A percentile compares a stretch with the other conserved stretches of the same genome.
These are phyloP conservation scores for Saccharomycopsis sp. DNA, from an alignment of 805 yeast genomes.

Conservation along the genomic window DNA sequence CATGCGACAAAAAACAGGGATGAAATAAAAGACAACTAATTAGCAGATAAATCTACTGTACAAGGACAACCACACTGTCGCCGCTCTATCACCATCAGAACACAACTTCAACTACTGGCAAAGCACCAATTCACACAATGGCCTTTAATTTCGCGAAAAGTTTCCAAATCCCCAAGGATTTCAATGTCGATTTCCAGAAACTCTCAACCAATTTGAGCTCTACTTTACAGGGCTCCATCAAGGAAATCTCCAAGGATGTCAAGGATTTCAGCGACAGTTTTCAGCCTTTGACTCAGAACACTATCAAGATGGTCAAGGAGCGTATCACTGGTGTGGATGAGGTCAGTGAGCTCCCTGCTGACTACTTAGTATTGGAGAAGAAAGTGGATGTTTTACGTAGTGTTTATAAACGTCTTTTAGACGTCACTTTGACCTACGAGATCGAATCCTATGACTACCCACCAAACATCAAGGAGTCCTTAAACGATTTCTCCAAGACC, in stretches of 20 bases:
- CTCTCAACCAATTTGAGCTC: constrained; percentile 13
- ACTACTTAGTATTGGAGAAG: constrained; percentile 60
- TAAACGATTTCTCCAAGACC: constrained; percentile 53
- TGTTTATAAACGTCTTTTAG: constrained; percentile 47
- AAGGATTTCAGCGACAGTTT: constrained; percentile 15
- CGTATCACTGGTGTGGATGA: constrained; percentile 49
- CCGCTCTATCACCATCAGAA: too few species aligned
- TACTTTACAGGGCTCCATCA: constrained; percentile 18
- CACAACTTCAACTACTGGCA: too few species aligned
- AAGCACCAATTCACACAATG: constrained; percentile 7
- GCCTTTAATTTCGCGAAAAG: constrained; percentile 20
- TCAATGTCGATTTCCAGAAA: constrained; percentile 17
- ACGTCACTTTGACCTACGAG: constrained; percentile 56
- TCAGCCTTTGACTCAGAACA: constrained; percentile 29
- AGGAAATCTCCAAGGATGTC: constrained; percentile 17
- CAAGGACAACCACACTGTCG: too few species aligned
- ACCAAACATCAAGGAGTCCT: constrained; percentile 65
- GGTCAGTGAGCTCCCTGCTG: constrained; percentile 67
- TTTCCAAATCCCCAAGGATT: constrained; percentile 16
- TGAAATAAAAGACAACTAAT: too few species aligned
- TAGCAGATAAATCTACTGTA: too few species aligned
- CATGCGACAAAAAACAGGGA: too few species aligned
- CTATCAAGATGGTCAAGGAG: constrained; percentile 50
- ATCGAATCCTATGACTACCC: constrained; percentile 79
- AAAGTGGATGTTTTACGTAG: constrained; percentile 59